Conservation (phyloP, 1,284 basidiomycete species). For the Cutaneotrichosporon dermatis region DNA sequence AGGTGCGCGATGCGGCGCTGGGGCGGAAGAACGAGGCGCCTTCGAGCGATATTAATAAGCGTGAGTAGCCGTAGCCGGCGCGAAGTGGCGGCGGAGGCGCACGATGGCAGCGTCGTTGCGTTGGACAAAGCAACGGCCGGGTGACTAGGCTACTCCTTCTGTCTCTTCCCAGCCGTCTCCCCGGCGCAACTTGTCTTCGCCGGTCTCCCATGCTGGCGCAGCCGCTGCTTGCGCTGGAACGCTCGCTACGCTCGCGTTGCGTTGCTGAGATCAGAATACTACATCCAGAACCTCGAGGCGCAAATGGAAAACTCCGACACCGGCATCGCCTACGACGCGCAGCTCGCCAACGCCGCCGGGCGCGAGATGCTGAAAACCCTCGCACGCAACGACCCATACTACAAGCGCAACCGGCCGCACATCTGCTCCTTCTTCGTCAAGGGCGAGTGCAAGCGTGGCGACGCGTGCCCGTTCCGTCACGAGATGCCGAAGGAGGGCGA, state of each 20-base stretch:
- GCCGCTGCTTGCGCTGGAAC: too few relatives aligned
- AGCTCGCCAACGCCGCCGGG: constrained; percentile 68
- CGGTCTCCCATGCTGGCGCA: too few relatives aligned
- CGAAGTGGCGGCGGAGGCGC: too few relatives aligned
- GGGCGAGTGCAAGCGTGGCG: constrained; percentile 86
- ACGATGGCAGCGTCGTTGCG: too few relatives aligned
- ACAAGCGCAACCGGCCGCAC: constrained; percentile 92
- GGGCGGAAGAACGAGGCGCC: constrained; percentile 83
- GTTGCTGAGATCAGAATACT: constrained; percentile 63
- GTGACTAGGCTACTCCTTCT: too few relatives aligned
- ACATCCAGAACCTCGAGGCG: constrained; percentile 90
- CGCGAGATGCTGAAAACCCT: constrained; percentile 95
- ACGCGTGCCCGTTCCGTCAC: constrained; percentile 90
- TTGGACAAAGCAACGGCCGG: too few relatives aligned
- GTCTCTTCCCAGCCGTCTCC: too few relatives aligned
- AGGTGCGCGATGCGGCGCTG: constrained; percentile 93
- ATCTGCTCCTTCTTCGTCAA: constrained; percentile 94
- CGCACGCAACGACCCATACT: constrained; percentile 89
- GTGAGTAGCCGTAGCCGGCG: constrained; percentile 27
- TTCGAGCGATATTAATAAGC: constrained; percentile 87
- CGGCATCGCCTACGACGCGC: constrained; percentile 56
- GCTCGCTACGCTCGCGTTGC: too few relatives aligned
- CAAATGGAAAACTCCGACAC: constrained; percentile 54
- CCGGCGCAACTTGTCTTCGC: too few relatives aligned
- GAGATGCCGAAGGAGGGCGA: constrained; percentile 73